Evolutionary conservation across 2,329 filamentous ascomycete genomes (phyloP), one percentile per base, ranked within the genome.

Genomic region (Conoideocrella luteorostrata): DNA sequence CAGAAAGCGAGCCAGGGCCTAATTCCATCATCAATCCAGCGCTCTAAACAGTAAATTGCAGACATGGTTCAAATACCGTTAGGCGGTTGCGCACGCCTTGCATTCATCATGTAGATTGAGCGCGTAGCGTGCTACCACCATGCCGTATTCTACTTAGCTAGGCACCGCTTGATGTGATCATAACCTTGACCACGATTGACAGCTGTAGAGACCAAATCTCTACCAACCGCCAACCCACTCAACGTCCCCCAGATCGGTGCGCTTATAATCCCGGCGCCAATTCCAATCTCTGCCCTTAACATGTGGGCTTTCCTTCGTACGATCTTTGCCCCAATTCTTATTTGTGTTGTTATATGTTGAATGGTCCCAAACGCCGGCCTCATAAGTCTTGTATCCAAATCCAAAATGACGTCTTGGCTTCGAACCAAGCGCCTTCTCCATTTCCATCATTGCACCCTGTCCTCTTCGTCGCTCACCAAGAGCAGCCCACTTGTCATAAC

Each of bases 211-310:
- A 70, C 52, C 66, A 63, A 59, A 65, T 65, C 81, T 51, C 65
- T 86, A 82, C 81, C 87, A 94, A 70, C 86, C 88, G 74, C 89
- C 89, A 81, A 95, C 88, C 84, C 91, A 95, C 80, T 95, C 89
- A 72, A 90, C 70, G 60, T 91, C 86, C 60, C 82, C 83, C 64
- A 87, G 77, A 69, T 85, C 83, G 59, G 74, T 66, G 55, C 75
- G 76, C 59, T 69, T 71, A 50, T 46, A 22, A 34, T 84, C 81
- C 58, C 77, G 72, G 59, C 77, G 76, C 75, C 77, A 79, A 51
- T 76, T 77, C 70, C 70, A 74, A 64, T 80, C 77, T 68, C 76
- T 72, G 51, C 71, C 71, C 60, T 74, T 77, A 51, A 65, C 73
- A 70, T 75, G 76, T 46, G 76, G 76, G 60, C 72, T 77, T 44